Evolutionary conservation across 306 rosid genomes (phyloP).

Genomic region (Aeschynomene evenia): DNA sequence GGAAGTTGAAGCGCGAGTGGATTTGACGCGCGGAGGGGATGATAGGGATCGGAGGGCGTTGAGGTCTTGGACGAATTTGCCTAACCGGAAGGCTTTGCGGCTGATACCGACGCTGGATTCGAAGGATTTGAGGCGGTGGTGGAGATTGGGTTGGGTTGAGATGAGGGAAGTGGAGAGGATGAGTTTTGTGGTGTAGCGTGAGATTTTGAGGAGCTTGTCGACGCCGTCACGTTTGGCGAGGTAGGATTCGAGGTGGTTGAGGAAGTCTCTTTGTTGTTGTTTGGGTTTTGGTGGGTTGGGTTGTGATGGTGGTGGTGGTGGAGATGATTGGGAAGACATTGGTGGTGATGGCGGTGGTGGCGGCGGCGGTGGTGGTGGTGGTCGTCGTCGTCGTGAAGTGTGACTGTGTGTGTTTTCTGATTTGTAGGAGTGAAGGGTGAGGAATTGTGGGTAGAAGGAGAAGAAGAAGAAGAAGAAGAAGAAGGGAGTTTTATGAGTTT

Average conservation of each 20-base stretch:
- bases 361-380: not conserved
- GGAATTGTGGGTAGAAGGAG: too few relatives aligned
- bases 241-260: conserved; percentile 69
- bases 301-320: not conserved
- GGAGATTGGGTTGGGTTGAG: conserved; percentile 36
- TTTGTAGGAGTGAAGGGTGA: too few relatives aligned
- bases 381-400: too few relatives aligned
- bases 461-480: too few relatives aligned
- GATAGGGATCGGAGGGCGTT: conserved; percentile 52
- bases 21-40: conserved; percentile 21
- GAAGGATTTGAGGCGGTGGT: conserved; percentile 65
- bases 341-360: not conserved
- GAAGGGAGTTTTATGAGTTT: too few relatives aligned
- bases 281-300: conserved; percentile 24
- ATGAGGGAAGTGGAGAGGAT: conserved; percentile 61
- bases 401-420: too few relatives aligned
- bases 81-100: conserved; percentile 89
- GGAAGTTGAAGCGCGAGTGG: too few relatives aligned
- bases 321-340: not conserved
- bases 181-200: conserved; percentile 73
- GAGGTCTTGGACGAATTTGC: conserved; percentile 82
- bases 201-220: conserved; percentile 88
- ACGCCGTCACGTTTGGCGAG: conserved; percentile 93
- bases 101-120: conserved; percentile 87
- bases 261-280: conserved; percentile 46